Evolutionary conservation across 1,284 basidiomycete species (phyloP), one percentile per base, ranked within the genome.

Genomic region (Trametes hirsuta): DNA sequence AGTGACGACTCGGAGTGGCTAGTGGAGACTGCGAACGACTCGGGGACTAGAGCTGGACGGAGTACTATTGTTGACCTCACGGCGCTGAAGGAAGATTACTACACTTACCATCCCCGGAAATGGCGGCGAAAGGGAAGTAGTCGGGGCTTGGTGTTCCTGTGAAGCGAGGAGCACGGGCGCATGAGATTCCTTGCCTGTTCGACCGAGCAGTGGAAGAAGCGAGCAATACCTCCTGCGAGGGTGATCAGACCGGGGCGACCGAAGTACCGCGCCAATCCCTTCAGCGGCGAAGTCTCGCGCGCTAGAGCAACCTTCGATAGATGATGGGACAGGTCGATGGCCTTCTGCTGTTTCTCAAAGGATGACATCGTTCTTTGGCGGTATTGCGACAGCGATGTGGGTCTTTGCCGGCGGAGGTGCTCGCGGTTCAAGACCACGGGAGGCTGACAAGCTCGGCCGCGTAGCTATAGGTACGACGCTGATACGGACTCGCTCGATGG

Each of bases 71-170:
- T 37, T 35, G 48, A 30, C 37, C 53, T 22, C 76, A 71, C 21
- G n/a, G 57, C 77, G 80, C 25, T 1, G 69, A 69, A 61, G 77
- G 45, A 79, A 66, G 21, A 74, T 68, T 30, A 37, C 30, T 37
- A 9, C 42, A 56, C 71, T 41, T 64, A 66, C 72, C 71, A 40
- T 85, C 79, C 11, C 80, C 84, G 9, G 79, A 79, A 41, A 91
- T 66, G 30, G 78, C 76, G 30, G 84, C 77, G 66, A 88, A 85
- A 0, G 88, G 88, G 69, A 90, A 90, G 72, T 86, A 85, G 3
- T 75, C 76, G 30, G 84, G 79, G 69, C 76, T 80, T 2, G 90
- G 89, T 41, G 87, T 69, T 30, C 89, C 86, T 88, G 49, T 9
- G 61, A 15, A 10, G 58, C 30, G 18, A 11, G 21, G 44, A 39